A percentile compares a stretch with the other conserved stretches of the same genome.
Conservation (phyloP, 306 rosid genomes). For the Trifolium dubium region DNA sequence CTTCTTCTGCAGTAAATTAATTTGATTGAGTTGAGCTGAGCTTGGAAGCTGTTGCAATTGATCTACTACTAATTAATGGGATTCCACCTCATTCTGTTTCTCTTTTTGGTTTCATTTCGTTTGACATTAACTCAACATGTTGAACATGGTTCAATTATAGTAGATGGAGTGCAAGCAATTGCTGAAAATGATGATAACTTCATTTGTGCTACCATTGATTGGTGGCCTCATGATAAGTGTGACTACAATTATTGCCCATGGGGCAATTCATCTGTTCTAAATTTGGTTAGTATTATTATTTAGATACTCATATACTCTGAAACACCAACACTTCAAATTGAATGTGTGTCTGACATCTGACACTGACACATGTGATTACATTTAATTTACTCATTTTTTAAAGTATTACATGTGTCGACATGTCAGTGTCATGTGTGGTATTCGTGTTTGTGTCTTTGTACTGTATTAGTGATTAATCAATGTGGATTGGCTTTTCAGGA, state of each 20-base stretch:
- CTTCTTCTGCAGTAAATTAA: slow-evolving; percentile 45
- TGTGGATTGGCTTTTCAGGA: slow-evolving; percentile 67
- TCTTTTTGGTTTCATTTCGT: slow-evolving; percentile 58
- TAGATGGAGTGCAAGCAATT: slow-evolving; percentile 60
- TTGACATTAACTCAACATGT: slow-evolving; percentile 55
- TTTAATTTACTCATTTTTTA: too few species aligned
- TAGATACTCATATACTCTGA: slow-evolving; percentile 12
- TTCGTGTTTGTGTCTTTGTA: too few species aligned
- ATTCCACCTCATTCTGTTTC: slow-evolving; percentile 52
- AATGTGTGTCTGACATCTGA: too few species aligned
- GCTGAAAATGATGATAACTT: slow-evolving; percentile 74
- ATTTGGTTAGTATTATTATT: slow-evolving; percentile 68
- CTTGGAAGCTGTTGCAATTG: slow-evolving; percentile 39
- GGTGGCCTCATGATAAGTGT: slow-evolving; percentile 97
- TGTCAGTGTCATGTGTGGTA: too few species aligned
- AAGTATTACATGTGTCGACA: too few species aligned
- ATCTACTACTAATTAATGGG: slow-evolving; percentile 54
- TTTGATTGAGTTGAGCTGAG: slow-evolving; percentile 42
- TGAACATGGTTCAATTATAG: slow-evolving; percentile 49
- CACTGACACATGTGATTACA: too few species aligned
- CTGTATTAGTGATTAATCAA: slow-evolving; percentile 31
- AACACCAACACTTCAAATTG: not conserved
- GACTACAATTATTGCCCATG: slow-evolving; percentile 87
- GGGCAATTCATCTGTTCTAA: slow-evolving; percentile 71
- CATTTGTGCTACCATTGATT: slow-evolving; percentile 95